These are phyloP conservation scores for Cladosporium sp. DNA, from an alignment of 2,329 filamentous ascomycete genomes.

Conservation along the genomic window DNA sequence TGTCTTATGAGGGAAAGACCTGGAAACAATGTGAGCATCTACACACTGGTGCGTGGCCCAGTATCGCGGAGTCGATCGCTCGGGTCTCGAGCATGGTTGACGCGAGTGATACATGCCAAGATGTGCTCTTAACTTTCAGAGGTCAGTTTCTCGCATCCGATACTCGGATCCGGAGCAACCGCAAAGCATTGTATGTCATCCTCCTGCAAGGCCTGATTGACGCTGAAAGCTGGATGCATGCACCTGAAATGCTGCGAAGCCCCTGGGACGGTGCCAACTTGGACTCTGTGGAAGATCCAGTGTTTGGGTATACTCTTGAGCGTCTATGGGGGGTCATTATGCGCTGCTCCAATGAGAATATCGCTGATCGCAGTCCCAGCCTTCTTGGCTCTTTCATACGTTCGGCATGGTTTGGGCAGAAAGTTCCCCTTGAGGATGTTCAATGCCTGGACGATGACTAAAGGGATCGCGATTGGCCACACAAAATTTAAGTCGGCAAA, in stretches of 20 bases:
- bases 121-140: constrained; percentile 39
- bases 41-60: constrained; percentile 37
- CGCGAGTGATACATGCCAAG: constrained; percentile 10
- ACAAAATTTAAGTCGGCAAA: no score
- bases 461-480: no score
- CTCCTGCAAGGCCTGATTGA: constrained; percentile 25
- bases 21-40: constrained; percentile 38
- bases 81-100: constrained; percentile 28
- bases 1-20: constrained; percentile 36
- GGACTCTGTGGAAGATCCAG: constrained; percentile 29
- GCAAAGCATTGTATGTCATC: constrained; percentile 32
- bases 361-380: constrained; percentile 21
- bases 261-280: neutral
- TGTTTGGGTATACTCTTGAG: constrained; percentile 35
- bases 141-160: constrained; percentile 47
- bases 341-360: constrained; percentile 27
- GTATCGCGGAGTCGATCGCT: constrained; percentile 32
- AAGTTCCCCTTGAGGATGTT: constrained; percentile 15
- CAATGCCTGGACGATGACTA: constrained; percentile 20
- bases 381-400: constrained; percentile 12
- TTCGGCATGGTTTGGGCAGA: constrained; percentile 17
- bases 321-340: constrained; percentile 35
- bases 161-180: constrained; percentile 37
- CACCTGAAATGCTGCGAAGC: constrained; percentile 18
- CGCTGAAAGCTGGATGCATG: constrained; percentile 26